phyloP scores from a whole-genome alignment of 768 basidiomycete species.

The Leucogyrophana mollusca region DNA sequence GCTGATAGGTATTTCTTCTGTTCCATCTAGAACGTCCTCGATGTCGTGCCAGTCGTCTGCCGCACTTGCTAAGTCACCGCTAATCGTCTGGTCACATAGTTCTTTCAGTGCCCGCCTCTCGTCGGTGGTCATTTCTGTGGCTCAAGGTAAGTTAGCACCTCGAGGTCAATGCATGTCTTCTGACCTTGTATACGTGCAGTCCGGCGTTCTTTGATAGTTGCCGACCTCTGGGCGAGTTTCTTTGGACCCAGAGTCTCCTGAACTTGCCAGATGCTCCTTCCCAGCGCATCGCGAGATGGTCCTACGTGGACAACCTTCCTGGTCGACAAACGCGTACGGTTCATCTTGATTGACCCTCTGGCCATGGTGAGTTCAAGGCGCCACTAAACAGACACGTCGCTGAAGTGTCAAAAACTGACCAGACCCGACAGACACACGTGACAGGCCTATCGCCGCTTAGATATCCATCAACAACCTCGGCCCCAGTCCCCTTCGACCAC shows the following conservation, averaged over 20 bases:
- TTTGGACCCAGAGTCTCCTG: background rate
- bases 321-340: background rate
- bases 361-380: too few relatives aligned
- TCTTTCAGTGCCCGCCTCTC: background rate
- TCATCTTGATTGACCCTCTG: too few relatives aligned
- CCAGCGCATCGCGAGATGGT: background rate
- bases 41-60: background rate
- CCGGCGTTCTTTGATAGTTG: background rate
- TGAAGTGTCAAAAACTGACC: too few relatives aligned
- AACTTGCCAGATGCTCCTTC: background rate
- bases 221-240: background rate
- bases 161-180: too few relatives aligned
- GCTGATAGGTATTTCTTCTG: background rate
- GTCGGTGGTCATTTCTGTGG: background rate
- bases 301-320: background rate
- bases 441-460: too few relatives aligned
- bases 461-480: too few relatives aligned
- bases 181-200: background rate
- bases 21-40: background rate
- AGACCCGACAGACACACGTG: too few relatives aligned
- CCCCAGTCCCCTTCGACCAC: too few relatives aligned
- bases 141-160: too few relatives aligned
- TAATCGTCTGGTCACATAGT: too few relatives aligned
- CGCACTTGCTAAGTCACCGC: too few relatives aligned
- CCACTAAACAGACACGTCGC: too few relatives aligned